Percentiles rank a stretch among this genome's conserved stretches.
Evolutionary conservation across 1,284 basidiomycete genomes (phyloP).

Genomic region (Moesziomyces parantarcticus): DNA sequence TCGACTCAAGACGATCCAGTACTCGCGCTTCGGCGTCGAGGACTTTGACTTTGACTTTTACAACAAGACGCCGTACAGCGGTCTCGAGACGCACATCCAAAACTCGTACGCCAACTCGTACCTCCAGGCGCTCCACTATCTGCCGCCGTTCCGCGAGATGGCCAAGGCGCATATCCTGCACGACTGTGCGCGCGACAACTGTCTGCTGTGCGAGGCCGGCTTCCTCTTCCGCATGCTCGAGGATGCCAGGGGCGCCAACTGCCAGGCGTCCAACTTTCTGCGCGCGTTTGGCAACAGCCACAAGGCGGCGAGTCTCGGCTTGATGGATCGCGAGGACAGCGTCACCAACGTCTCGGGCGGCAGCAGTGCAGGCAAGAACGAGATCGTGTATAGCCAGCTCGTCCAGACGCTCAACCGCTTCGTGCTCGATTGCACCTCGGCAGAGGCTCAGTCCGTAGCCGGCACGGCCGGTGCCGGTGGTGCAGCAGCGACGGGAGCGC

Average conservation of each 20-base stretch:
- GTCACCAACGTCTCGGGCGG: constrained; percentile 72
- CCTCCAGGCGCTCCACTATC: constrained; percentile 89
- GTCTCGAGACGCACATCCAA: constrained; percentile 94
- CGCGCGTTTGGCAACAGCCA: constrained; percentile 81
- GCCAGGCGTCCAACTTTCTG: constrained; percentile 96
- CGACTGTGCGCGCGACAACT: constrained; percentile 85
- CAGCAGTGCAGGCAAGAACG: constrained; percentile 28
- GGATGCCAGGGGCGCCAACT: constrained; percentile 92
- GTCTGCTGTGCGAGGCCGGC: constrained; percentile 92
- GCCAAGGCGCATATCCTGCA: constrained; percentile 88
- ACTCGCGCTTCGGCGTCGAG: constrained; percentile 98
- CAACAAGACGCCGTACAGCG: constrained; percentile 79
- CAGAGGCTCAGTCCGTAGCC: constrained; percentile 33
- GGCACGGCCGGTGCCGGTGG: not conserved
- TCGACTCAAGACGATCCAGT: constrained; percentile 94
- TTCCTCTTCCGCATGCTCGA: constrained; percentile 96
- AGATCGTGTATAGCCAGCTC: constrained; percentile 77
- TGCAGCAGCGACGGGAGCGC: not conserved
- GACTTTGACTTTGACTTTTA: constrained; percentile 91
- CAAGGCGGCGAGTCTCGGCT: constrained; percentile 85
- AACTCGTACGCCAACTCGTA: constrained; percentile 97
- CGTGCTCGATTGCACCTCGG: constrained; percentile 75
- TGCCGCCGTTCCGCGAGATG: constrained; percentile 79
- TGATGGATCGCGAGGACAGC: constrained; percentile 84
- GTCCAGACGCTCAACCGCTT: constrained; percentile 96